Conservation (phyloP, 2,329 filamentous ascomycete genomes). For the Akanthomyces muscarius region DNA sequence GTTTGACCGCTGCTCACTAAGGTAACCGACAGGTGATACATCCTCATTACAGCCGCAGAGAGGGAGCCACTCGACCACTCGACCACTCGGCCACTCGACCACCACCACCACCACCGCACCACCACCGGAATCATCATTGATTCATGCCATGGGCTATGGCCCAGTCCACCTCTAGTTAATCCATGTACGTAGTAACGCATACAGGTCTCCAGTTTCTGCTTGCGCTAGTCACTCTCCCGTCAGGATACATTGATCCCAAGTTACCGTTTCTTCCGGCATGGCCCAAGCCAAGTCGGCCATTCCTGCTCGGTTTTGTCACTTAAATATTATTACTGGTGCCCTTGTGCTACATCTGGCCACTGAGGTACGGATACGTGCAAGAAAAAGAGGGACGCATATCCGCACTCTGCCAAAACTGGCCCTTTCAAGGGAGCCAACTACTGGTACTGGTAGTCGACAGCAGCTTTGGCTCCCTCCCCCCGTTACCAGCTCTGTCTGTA, state of each 20-base stretch:
- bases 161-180: neutral
- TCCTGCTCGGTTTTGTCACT: neutral
- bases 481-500: neutral
- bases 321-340: neutral
- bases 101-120: neutral
- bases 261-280: slow-evolving; percentile 13
- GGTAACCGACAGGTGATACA: neutral
- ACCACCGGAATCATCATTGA: neutral
- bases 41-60: neutral
- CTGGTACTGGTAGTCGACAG: neutral
- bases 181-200: neutral
- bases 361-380: neutral
- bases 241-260: neutral
- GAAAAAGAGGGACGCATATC: neutral
- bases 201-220: neutral
- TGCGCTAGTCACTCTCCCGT: neutral
- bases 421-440: too few species aligned
- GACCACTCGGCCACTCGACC: neutral
- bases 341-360: neutral
- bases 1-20: neutral
- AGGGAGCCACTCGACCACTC: neutral
- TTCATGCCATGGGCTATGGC: neutral
- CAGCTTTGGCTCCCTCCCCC: neutral
- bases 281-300: slow-evolving; percentile 1
- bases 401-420: too few species aligned